Evolutionary conservation across 2,329 filamentous ascomycete genomes (phyloP).

Genomic region (Beauveria varroae): DNA sequence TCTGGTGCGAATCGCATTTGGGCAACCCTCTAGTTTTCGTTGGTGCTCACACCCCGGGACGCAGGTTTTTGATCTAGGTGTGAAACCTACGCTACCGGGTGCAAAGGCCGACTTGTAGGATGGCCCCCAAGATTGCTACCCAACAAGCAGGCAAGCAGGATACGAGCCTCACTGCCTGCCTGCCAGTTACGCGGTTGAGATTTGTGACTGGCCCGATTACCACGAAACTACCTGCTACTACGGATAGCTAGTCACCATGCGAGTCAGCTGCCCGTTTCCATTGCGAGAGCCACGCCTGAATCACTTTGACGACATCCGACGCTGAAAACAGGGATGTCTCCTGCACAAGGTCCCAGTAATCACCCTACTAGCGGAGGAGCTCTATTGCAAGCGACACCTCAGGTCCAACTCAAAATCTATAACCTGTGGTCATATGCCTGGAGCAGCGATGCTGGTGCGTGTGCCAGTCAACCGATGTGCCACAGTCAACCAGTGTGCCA

Average conservation of each 20-base stretch:
- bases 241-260: not conserved
- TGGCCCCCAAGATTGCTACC: slow-evolving; percentile 3
- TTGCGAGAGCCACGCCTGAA: not conserved
- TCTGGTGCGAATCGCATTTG: not conserved
- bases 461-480: not conserved
- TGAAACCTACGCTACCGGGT: not conserved
- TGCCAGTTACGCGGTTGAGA: not conserved
- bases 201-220: not conserved
- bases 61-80: not conserved
- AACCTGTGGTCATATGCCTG: not conserved
- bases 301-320: not conserved
- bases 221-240: not conserved
- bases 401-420: slow-evolving; percentile 4
- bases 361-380: slow-evolving; percentile 5
- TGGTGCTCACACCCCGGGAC: not conserved
- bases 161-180: not conserved
- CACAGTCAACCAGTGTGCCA: not conserved
- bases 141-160: not conserved
- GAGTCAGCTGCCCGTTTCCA: slow-evolving; percentile 5
- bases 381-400: not conserved
- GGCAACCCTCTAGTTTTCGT: not conserved
- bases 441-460: not conserved
- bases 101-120: not conserved
- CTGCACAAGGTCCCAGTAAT: slow-evolving; percentile 5
- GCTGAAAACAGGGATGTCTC: slow-evolving; percentile 12